These are phyloP conservation scores for Tetrastigma voinierianum DNA, from an alignment of 164 flowering plant species.

Conservation along the genomic window DNA sequence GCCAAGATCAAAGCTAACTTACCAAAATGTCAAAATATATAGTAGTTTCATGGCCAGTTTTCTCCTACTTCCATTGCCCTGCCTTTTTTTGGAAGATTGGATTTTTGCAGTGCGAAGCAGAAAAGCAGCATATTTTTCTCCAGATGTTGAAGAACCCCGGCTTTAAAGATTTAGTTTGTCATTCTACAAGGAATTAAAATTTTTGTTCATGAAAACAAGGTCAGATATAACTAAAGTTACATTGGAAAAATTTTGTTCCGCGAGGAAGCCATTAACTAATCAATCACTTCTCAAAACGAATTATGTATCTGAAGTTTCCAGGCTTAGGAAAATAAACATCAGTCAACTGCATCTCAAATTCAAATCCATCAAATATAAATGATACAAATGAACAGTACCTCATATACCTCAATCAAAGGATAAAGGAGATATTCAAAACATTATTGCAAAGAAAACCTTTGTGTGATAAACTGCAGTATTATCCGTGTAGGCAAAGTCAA, in stretches of 20 bases:
- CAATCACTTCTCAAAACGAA: no score
- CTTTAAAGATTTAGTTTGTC: constrained; percentile 79
- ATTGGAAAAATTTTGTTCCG: background rate
- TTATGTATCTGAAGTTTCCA: no score
- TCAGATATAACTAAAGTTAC: background rate
- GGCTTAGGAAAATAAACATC: no score
- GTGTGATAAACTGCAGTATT: constrained; percentile 84
- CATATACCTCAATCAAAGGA: background rate
- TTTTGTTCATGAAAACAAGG: no score
- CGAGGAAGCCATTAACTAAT: background rate
- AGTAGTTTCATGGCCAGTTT: constrained; percentile 36
- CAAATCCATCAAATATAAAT: background rate
- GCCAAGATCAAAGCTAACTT: constrained; percentile 8
- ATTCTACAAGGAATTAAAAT: constrained; percentile 55
- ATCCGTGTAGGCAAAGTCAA: constrained; percentile 77
- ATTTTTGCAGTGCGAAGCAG: constrained; percentile 64
- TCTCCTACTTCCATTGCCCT: constrained; percentile 29
- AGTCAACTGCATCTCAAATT: background rate
- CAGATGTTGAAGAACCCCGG: constrained; percentile 96
- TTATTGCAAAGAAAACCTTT: constrained; percentile 42
- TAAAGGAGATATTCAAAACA: background rate
- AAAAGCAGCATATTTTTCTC: constrained; percentile 95
- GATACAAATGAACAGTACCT: background rate
- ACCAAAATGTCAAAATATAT: constrained; percentile 91
- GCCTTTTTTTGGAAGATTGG: constrained; percentile 47